Base-by-base conservation (phyloP, 2,329 filamentous ascomycete species). In the Elsinoe ampelina region DNA sequence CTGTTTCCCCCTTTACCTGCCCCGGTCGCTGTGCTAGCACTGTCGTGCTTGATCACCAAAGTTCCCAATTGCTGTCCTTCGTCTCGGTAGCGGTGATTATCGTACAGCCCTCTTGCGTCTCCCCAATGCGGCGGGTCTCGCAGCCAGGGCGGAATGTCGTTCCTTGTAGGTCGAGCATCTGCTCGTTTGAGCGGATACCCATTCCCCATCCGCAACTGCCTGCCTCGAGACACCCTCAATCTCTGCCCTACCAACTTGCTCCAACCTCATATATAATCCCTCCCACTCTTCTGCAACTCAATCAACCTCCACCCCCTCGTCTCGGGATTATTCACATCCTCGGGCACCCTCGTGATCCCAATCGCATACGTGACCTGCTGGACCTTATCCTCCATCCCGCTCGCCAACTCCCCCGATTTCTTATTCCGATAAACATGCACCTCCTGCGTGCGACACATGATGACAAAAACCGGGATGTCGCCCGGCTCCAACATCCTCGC, bases 351-450 rank as follows among this genome's bases (percentile, higher is more conserved):
- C 2, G 93, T 98, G 59, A 98, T 87, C 65, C 93, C 93, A 64
- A 98, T 97, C 61, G 92, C 93, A 68, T 98, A 98, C 1, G 93
- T 97, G 63, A 98, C 93, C 64, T 95, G 84, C 74, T 98, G 93
- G 20, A 98, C 93, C 75, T 91, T 95, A 74, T 98, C 93, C 73
- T 98, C 93, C 90, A 96, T 97, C 42, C 93, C 93, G 11, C 92
- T 92, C 2, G 92, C 91, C 48, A 98, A 81, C 71, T 96, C 80
- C 61, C 85, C 85, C 1, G 86, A 86, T 79, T 98, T 97, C 58
- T 86, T 84, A 63, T 97, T 95, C 61, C 87, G 83, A 76, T 96
- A 98, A 13, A 97, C 91, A 69, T 98, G 93, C 10, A 98, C 91
- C 73, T 98, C 93, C 71, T 98, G 93, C 10, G 93, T 96, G 62